Evolutionary conservation across 1,284 basidiomycete genomes (phyloP), one percentile per base, ranked within the genome.

Genomic region (Sphaerobolus stellatus): DNA sequence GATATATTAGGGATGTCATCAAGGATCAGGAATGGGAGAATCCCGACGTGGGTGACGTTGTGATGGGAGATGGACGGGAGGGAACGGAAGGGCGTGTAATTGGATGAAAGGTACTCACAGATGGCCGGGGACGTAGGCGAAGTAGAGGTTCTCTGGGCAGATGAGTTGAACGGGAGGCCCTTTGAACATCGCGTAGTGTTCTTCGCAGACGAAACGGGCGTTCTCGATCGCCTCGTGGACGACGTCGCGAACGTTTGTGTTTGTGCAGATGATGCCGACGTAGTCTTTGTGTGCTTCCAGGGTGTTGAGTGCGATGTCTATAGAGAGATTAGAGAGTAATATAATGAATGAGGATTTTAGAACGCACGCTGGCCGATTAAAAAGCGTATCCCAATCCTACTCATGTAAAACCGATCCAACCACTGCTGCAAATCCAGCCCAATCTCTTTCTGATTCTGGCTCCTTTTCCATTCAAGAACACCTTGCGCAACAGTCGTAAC

Each of bases 211-310:
- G 69, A 94, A 99, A 28, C 94, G 84, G 4, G 97, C 94, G 69
- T 99, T 99, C 71, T 99, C 96, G 63, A 99, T 98, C 0, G 97
- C 93, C 78, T 99, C 97, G 69, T 93, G 91, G n/a, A 95, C 88
- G 58, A 97, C 95, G 66, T 97, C 93, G 63, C 94, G 92, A 0
- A 98, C 87, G 68, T 94, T 97, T 2, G 96, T 92, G 67, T 90
- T 82, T 4, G 93, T 98, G 72, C 96, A 99, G 66, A 99, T 99
- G 67, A 99, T 98, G 6, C 96, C 97, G 33, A 99, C 96, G 66
- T 97, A 97, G 69, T 95, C 88, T 54, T 84, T 80, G 65, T 97
- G 93, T 0, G 92, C 82, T 61, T 91, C 86, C 50, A 95, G 83
- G 0, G 88, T 92, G 69, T 97, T 97, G 46, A 98, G 76, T 2